These are phyloP conservation scores for Starmerella roubikii DNA, from an alignment of 805 yeast genomes.

Conservation along the genomic window DNA sequence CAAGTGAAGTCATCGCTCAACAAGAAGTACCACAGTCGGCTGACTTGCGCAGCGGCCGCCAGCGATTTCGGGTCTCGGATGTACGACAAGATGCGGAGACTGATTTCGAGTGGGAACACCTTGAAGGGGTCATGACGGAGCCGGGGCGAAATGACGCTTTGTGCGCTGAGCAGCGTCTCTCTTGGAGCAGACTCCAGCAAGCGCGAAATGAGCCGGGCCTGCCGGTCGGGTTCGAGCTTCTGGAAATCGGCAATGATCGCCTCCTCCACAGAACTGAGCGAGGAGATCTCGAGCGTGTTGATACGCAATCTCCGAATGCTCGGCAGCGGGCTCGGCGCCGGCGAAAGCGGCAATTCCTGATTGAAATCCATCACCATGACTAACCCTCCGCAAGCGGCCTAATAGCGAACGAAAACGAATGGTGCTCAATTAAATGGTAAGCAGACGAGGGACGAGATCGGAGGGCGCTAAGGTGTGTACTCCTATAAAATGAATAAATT, in stretches of 20 bases:
- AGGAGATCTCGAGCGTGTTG: not conserved
- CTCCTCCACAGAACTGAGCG: constrained; percentile 1
- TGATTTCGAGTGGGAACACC: constrained; percentile 62
- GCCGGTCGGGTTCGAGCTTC: constrained; percentile 14
- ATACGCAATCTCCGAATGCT: constrained; percentile 12
- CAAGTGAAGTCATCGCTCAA: constrained; percentile 32
- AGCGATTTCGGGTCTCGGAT: constrained; percentile 71
- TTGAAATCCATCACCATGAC: no score
- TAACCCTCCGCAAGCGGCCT: no score
- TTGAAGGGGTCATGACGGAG: constrained; percentile 32
- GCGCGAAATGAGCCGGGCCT: constrained; percentile 17
- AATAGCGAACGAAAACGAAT: no score
- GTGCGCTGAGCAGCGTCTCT: constrained; percentile 21
- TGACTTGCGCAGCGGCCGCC: constrained; percentile 87
- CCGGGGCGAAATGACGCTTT: constrained; percentile 26
- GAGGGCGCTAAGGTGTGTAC: no score
- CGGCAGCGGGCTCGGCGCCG: constrained; percentile 25
- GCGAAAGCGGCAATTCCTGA: constrained; percentile 20
- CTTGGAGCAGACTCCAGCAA: constrained; percentile 20
- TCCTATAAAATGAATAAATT: no score
- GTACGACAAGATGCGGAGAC: constrained; percentile 70
- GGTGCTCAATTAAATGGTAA: no score
- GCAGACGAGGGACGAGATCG: no score
- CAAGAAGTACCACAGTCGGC: constrained; percentile 53
- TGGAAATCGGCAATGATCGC: constrained; percentile 14